Evolutionary conservation across 2,329 filamentous ascomycete species (phyloP), one percentile per base, ranked within the genome.

Genomic region (Alternaria rosae): DNA sequence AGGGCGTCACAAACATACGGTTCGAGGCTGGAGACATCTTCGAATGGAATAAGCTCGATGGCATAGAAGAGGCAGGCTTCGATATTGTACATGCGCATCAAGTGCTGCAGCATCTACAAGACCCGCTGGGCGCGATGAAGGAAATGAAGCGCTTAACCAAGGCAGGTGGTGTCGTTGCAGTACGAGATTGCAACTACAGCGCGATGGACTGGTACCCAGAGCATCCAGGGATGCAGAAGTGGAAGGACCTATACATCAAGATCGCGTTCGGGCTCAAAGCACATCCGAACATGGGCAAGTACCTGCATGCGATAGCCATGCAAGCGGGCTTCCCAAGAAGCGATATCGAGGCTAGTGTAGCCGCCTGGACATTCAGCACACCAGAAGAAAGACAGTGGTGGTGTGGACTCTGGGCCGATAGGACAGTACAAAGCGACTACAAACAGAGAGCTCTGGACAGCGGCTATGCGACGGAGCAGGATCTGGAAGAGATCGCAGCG

Each of bases 1-100:
- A 72, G 20, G 79, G 79, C 35, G 65, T 80, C 2, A 74, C 64
- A 20, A 83, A 82, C 53, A 74, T 83, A 55, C 74, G 70, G 2
- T 82, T 82, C 56, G 73, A 75, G 41, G 69, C 79, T 28, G 77
- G 79, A 2, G 78, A 82, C 76, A 83, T 81, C 7, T 80, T 82
- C 62, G 65, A 71, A 15, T 78, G 85, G 54, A 61, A 76, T 3
- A 83, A 80, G 45, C 64, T 78, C 3, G 83, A 88, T 57, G 79
- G 78, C 1, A 61, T 74, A 7, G 59, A 70, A 20, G 70, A 75
- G 52, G 73, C 64, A 26, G 72, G 79, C 3, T 89, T 89, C 64
- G 88, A 90, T 66, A 73, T 89, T n/a, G 86, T 89, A 7, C 84
- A 85, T 67, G 83, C 82, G 23, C 85, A 88, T 68, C 86, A 89